These are phyloP conservation scores for Scalesia atractyloides DNA, from an alignment of 129 eudicot genomes.

Conservation along the genomic window DNA sequence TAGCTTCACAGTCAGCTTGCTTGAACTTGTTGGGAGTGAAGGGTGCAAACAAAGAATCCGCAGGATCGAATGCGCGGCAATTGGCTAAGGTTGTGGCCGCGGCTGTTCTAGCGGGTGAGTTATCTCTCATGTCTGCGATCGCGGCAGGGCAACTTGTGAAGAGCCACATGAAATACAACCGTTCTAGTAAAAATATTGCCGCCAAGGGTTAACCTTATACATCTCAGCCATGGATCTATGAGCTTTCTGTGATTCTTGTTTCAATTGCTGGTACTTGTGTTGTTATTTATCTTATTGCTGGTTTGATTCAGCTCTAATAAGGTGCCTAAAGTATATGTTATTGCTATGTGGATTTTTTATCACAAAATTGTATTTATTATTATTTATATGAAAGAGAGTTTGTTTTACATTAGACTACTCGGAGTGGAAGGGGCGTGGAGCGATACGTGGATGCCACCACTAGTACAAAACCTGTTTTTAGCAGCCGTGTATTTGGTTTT, in stretches of 20 bases:
- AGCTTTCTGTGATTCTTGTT: not conserved
- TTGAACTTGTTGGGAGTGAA: slow-evolving; percentile 59
- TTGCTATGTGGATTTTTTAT: not conserved
- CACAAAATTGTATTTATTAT: no score
- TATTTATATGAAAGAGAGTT: no score
- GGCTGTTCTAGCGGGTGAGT: slow-evolving; percentile 60
- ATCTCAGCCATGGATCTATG: not conserved
- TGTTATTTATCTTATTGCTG: not conserved
- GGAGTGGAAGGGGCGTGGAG: no score
- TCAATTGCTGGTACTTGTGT: not conserved
- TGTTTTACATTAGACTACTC: no score
- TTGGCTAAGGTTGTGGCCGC: slow-evolving; percentile 59
- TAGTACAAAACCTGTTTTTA: no score
- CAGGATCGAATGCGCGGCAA: slow-evolving; percentile 53
- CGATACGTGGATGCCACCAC: no score
- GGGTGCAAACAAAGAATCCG: slow-evolving; percentile 51
- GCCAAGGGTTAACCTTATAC: slow-evolving; percentile 10
- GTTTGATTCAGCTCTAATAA: slow-evolving; percentile 3
- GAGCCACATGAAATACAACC: slow-evolving; percentile 73
- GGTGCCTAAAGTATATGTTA: not conserved
- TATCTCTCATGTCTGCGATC: slow-evolving; percentile 58
- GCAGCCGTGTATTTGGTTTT: no score
- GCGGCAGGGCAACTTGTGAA: slow-evolving; percentile 60
- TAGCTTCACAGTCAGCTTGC: slow-evolving; percentile 64
- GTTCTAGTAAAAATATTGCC: slow-evolving; percentile 48